Evolutionary conservation across 2,329 filamentous ascomycete species (phyloP), one percentile per base, ranked within the genome.

Genomic region (Cordyceps militaris): DNA sequence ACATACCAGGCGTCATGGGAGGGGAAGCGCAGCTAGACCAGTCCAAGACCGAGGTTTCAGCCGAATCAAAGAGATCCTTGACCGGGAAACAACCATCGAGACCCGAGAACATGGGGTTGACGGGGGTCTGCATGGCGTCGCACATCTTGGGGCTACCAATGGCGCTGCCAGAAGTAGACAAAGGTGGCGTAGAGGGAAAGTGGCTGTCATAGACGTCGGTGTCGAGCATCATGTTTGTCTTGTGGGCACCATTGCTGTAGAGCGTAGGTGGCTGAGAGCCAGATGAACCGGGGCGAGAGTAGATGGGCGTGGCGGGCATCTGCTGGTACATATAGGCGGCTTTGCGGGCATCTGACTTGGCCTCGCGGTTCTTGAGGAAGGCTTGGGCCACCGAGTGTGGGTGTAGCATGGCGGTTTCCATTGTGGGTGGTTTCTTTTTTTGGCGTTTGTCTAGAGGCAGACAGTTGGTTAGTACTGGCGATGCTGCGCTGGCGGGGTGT

Each of bases 1-100:
- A 83, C 90, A 78, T 86, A 96, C 91, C 85, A 82, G 92, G 91
- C 66, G 91, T 95, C 82, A 96, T 84, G 24, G 91, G 90, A 53
- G 92, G 91, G 32, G 92, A 96, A 59, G 83, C 82, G 60, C 85
- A 87, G 70, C 81, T 85, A 58, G 87, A 79, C 87, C 90, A 95
- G 66, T 93, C 88, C 62, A 88, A 79, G 62, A 88, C 83, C 57
- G 93, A 80, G 62, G 85, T 85, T 74, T 94, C 89, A 21, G 83
- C 81, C 65, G 86, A 81, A 23, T 93, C 86, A 63, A 87, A 84
- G 28, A 81, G 81, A 63, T 89, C 80, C 79, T 92, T 91, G 64
- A 85, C 76, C 50, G 71, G 81, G 58, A 73, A 82, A 61, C 80
- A 81, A 61, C 80, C 81, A 61, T 89, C 86, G 42, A 89, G 77